Conservation (phyloP, 768 basidiomycete genomes). For the Boletus reticuloceps region DNA sequence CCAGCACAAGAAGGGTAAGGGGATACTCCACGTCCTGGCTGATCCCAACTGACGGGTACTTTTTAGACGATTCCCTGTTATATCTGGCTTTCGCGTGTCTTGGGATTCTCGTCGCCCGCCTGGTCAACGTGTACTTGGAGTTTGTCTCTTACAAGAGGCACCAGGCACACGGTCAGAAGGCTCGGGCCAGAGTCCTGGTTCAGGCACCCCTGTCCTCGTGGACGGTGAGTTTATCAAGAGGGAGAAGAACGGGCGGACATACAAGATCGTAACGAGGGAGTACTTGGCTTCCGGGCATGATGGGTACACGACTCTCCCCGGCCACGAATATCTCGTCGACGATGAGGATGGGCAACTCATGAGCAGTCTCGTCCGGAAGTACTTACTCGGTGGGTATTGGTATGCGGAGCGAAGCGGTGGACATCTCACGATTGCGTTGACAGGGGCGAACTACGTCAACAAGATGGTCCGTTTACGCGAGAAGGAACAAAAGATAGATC, state of each 20-base stretch:
- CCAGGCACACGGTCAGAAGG: conserved; percentile 18
- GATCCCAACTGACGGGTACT: neutral
- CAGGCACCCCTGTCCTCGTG: conserved; percentile 33
- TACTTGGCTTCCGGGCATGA: conserved; percentile 87
- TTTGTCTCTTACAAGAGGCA: conserved; percentile 55
- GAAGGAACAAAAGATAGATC: conserved; percentile 25
- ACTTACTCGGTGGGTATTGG: conserved; percentile 63
- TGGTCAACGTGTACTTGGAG: conserved; percentile 68
- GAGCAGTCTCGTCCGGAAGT: conserved; percentile 78
- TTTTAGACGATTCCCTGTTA: conserved; percentile 78
- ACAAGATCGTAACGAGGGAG: conserved; percentile 81
- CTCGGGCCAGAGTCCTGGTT: conserved; percentile 18
- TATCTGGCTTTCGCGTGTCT: conserved; percentile 79
- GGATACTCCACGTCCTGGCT: neutral
- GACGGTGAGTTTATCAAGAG: conserved; percentile 55
- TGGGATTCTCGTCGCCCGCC: conserved; percentile 82
- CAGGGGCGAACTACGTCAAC: conserved; percentile 76
- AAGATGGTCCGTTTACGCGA: conserved; percentile 45
- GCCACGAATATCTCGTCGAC: conserved; percentile 68
- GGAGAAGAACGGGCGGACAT: conserved; percentile 52
- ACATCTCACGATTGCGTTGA: conserved; percentile 8
- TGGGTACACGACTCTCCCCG: conserved; percentile 69
- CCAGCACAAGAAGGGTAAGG: conserved; percentile 87
- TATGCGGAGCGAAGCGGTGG: neutral
- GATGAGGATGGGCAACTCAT: conserved; percentile 80